phyloP scores from a whole-genome alignment of 768 basidiomycete genomes.

The Cantharellus anzutake region DNA sequence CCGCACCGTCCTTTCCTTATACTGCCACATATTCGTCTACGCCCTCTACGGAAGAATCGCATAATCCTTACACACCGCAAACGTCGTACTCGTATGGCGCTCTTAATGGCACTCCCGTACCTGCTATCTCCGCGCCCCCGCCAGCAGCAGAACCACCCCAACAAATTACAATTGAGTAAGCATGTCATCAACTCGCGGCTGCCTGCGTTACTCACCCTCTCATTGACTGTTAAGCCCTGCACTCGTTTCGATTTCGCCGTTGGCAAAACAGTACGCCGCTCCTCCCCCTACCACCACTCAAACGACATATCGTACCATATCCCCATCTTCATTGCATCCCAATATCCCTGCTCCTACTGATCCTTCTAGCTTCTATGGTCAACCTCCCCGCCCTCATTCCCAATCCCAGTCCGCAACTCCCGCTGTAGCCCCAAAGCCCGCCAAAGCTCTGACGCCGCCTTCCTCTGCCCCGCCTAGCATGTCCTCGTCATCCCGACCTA shows the following conservation, averaged over 20 bases:
- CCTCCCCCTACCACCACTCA: background rate
- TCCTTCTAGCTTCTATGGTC: too few species aligned
- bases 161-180: background rate
- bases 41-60: background rate
- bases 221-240: slow-evolving; percentile 12
- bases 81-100: slow-evolving; percentile 36
- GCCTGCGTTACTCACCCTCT: slow-evolving; percentile 14
- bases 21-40: background rate
- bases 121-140: slow-evolving; percentile 11
- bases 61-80: background rate
- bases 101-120: slow-evolving; percentile 47
- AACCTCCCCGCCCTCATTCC: background rate
- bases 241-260: slow-evolving; percentile 14
- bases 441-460: background rate
- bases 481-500: background rate
- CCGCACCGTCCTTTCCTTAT: background rate
- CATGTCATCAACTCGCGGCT: slow-evolving; percentile 1
- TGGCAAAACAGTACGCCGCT: background rate
- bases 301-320: background rate
- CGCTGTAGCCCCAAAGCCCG: background rate
- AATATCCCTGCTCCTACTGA: background rate
- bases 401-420: background rate
- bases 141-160: slow-evolving; percentile 5
- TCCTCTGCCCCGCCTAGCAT: background rate
- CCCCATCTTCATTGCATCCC: background rate